Conservation (phyloP, 2,329 filamentous ascomycete genomes). For the Albophoma yamanashiensis region DNA sequence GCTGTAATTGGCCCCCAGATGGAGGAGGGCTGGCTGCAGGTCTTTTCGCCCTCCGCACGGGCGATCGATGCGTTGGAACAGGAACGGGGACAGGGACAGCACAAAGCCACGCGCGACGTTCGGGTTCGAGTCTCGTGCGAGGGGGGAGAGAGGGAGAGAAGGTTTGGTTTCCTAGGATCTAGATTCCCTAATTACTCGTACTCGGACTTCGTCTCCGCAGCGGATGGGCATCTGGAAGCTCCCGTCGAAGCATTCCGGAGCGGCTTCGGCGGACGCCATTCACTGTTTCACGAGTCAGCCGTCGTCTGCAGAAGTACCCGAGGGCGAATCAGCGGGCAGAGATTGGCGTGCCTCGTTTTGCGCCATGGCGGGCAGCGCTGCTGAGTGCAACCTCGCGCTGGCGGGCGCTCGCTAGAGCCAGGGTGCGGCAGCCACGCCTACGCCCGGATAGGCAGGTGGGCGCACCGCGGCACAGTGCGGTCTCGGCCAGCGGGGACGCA, state of each 20-base stretch:
- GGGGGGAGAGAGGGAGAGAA: too few relatives aligned
- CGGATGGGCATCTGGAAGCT: neutral
- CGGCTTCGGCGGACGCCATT: too few relatives aligned
- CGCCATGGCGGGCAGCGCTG: neutral
- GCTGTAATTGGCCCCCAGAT: too few relatives aligned
- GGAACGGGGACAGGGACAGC: neutral
- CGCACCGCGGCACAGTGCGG: neutral
- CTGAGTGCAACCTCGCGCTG: neutral
- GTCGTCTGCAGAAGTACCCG: neutral
- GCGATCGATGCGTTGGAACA: too few relatives aligned
- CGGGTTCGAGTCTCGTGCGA: neutral
- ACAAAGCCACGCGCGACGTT: neutral
- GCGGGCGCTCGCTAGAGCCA: neutral
- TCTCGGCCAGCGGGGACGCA: neutral
- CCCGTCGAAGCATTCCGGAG: neutral
- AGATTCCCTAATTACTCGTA: too few relatives aligned
- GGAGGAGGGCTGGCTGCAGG: too few relatives aligned
- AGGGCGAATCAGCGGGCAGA: neutral
- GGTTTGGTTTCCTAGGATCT: neutral
- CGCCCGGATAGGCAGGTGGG: slow-evolving; percentile 3
- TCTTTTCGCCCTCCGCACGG: too few relatives aligned
- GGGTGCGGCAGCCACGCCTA: neutral
- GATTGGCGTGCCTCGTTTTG: neutral
- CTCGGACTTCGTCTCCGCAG: neutral
- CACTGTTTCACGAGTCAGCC: neutral